These are phyloP conservation scores for Coemansia aciculifera DNA, from an alignment of 192 early-diverging fungal species.

Conservation along the genomic window DNA sequence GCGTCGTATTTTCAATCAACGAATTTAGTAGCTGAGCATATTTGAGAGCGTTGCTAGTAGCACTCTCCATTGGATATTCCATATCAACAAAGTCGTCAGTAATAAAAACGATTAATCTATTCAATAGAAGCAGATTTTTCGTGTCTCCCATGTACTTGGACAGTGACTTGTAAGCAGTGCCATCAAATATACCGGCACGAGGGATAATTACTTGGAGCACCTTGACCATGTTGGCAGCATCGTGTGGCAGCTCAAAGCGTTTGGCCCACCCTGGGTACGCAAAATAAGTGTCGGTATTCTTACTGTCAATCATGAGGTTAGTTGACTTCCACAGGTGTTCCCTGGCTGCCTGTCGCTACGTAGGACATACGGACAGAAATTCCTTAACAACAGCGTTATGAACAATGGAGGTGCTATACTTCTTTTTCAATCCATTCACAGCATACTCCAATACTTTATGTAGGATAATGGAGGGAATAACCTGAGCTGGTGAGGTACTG, in stretches of 20 bases:
- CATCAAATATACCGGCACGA: neutral
- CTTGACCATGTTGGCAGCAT: neutral
- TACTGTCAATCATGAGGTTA: neutral
- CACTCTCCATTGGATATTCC: neutral
- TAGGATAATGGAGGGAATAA: neutral
- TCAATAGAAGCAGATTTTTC: neutral
- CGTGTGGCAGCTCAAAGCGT: neutral
- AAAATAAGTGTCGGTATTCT: neutral
- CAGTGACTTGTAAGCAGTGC: neutral
- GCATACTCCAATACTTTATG: neutral
- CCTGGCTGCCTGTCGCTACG: neutral
- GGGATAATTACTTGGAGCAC: neutral
- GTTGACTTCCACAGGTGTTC: neutral
- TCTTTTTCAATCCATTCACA: neutral
- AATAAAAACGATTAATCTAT: neutral
- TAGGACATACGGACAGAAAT: neutral
- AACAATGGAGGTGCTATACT: neutral
- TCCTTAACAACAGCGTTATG: neutral
- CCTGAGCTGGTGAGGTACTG: neutral
- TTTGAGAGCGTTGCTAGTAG: neutral
- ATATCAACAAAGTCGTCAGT: neutral
- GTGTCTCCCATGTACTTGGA: neutral
- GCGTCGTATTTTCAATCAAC: neutral
- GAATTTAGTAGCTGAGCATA: neutral
- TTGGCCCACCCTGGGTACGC: neutral